Evolutionary conservation across 495 filamentous ascomycete genomes (phyloP).

Genomic region (Trypethelium eluteriae): DNA sequence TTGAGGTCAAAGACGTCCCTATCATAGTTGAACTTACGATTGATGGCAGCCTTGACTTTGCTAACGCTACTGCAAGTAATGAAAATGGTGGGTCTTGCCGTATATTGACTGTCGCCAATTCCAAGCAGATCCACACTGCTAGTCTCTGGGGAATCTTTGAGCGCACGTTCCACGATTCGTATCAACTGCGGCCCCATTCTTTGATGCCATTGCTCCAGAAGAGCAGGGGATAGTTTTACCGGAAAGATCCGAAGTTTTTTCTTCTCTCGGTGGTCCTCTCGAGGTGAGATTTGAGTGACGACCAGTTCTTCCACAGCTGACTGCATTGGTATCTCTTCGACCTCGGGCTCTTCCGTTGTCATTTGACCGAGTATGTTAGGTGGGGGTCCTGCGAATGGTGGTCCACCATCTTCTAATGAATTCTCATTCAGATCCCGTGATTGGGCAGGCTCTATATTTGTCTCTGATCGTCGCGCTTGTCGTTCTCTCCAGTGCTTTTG

Average conservation of each 20-base stretch:
- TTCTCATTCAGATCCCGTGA: neutral
- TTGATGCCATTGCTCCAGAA: conserved; percentile 36
- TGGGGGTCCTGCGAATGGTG: neutral
- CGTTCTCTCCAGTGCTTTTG: conserved; percentile 32
- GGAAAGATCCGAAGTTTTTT: conserved; percentile 33
- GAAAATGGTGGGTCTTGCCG: conserved; percentile 40
- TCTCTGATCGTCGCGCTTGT: conserved; percentile 33
- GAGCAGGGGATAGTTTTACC: conserved; percentile 30
- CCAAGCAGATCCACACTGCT: conserved; percentile 38
- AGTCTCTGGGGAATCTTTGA: conserved; percentile 37
- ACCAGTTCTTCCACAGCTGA: conserved; percentile 28
- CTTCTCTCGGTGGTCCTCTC: neutral
- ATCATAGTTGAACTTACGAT: conserved; percentile 37
- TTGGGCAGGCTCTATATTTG: neutral
- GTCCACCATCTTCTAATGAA: neutral
- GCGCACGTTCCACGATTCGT: conserved; percentile 33
- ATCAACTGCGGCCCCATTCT: conserved; percentile 35
- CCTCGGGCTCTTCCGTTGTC: conserved; percentile 42
- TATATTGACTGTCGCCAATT: conserved; percentile 36
- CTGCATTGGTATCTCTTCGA: conserved; percentile 39
- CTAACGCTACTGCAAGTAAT: conserved; percentile 39
- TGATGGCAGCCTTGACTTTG: conserved; percentile 36
- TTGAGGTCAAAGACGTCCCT: conserved; percentile 36
- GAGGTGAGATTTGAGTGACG: neutral
- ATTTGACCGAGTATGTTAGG: neutral